phyloP scores from a whole-genome alignment of 208 protist genomes.

The Leishmania braziliensis region DNA sequence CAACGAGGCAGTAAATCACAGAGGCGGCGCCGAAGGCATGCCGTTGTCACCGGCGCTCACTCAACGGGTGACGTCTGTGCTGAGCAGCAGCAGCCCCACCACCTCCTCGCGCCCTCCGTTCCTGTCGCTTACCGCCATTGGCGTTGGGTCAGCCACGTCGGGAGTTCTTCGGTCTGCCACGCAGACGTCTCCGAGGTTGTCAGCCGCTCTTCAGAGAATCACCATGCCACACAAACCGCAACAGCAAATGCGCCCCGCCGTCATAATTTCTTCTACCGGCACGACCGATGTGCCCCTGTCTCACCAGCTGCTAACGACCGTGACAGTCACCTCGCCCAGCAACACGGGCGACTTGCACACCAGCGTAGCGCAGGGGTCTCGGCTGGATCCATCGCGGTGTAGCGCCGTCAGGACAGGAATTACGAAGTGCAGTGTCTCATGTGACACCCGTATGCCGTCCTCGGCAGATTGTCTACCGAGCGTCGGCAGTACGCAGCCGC shows the following conservation, averaged over 20 bases:
- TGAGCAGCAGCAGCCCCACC: background rate
- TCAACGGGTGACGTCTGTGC: background rate
- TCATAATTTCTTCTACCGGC: background rate
- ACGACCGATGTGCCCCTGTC: background rate
- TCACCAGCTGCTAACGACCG: background rate
- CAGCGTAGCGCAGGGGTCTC: background rate
- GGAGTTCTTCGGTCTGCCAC: background rate
- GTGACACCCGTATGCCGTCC: constrained; percentile 7
- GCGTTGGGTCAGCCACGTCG: background rate
- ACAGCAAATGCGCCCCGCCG: constrained; percentile 2
- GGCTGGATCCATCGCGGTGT: background rate
- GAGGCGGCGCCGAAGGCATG: background rate
- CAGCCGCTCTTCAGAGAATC: background rate
- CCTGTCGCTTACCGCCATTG: constrained; percentile 5
- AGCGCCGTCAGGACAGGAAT: background rate
- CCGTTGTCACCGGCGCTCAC: background rate
- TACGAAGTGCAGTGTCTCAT: constrained; percentile 7
- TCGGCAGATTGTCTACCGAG: constrained; percentile 13
- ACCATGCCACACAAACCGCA: constrained; percentile 2
- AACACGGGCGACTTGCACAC: background rate
- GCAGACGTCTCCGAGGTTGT: constrained; percentile 1
- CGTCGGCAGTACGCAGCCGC: constrained; percentile 22
- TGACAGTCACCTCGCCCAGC: background rate
- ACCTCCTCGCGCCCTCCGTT: constrained; percentile 7
- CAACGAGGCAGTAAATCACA: background rate